Evolutionary conservation across 495 filamentous ascomycete genomes (phyloP), one percentile per base, ranked within the genome.

Genomic region (Hypoxylon cercidicola): DNA sequence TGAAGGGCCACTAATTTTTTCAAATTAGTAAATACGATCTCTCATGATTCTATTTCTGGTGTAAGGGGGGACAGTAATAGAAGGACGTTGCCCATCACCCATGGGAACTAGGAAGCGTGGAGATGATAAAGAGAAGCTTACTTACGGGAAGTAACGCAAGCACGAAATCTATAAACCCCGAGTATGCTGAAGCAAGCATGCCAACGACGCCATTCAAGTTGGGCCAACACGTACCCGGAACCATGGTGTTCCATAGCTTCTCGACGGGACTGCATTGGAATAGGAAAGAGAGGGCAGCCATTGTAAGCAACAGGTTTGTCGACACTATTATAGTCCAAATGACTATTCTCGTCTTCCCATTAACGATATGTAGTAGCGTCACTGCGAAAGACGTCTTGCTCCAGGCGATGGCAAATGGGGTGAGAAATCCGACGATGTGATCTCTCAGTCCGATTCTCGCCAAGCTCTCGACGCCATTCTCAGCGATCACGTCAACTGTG

Each of bases 191-290:
- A n/a, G 56, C 48, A 28, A 66, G 59, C 40, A 58, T 34, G 19
- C 39, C n/a, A 25, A 53, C 16, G 18, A 53, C 50, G 11, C 50
- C 40, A 15, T 53, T 53, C 50, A 53, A n/a, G 32, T 54, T 10
- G 23, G 62, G 56, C 64, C 64, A 68, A 53, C 64, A 68, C 23
- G 40, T 58, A 4, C 64, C 64, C 20, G 35, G 34, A 32, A 64
- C 40, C 20, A 13, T 39, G 9, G 32, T 20, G 23, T 66, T 39
- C 72, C 72, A 76, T 13, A 66, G 50, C 52, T 62, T 64, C 34
- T 59, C 46, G n/a, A 66, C 28, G 13, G 74, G 74, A 53, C 56
- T 67, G 64, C 74, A 76, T 43, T 71, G 70, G 8, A 64, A 50
- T 52, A 60, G 72, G 35, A 64, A 66, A 48, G 68, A 51, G 20